Conservation (phyloP, 352 stramenopile species). For the Phytophthora ramorum region DNA sequence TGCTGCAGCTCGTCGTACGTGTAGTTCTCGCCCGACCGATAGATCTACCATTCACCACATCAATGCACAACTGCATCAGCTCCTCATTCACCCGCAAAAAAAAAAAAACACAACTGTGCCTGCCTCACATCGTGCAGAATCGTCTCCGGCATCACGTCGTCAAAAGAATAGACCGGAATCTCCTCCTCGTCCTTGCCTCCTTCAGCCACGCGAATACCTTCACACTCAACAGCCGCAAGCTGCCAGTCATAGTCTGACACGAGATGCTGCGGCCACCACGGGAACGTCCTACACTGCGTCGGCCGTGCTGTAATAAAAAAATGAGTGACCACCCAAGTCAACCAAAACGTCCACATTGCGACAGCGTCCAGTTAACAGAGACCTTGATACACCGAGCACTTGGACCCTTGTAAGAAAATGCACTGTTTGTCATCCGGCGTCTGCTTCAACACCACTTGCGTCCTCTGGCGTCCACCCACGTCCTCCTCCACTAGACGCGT, state of each 20-base stretch:
- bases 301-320: constrained; percentile 52
- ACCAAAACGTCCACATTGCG: background rate
- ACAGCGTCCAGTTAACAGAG: background rate
- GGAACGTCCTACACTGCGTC: constrained; percentile 84
- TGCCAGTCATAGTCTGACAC: constrained; percentile 85
- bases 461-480: constrained; percentile 22
- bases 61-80: constrained; percentile 7
- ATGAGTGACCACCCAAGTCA: background rate
- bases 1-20: constrained; percentile 71
- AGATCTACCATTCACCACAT: constrained; percentile 50
- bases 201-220: constrained; percentile 54
- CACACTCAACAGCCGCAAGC: constrained; percentile 62
- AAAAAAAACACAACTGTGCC: background rate
- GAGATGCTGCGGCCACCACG: constrained; percentile 83
- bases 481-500: constrained; percentile 34
- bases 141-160: constrained; percentile 64
- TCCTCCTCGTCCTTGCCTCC: background rate
- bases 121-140: constrained; percentile 73
- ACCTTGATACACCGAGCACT: constrained; percentile 78
- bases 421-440: constrained; percentile 65
- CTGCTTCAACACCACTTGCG: constrained; percentile 53
- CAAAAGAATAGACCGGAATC: constrained; percentile 36
- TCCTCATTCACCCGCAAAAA: background rate
- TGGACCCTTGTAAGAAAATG: constrained; percentile 68
- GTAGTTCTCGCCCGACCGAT: constrained; percentile 76